Conservation (phyloP, 495 filamentous ascomycete genomes). For the Amniculicola lignicola region DNA sequence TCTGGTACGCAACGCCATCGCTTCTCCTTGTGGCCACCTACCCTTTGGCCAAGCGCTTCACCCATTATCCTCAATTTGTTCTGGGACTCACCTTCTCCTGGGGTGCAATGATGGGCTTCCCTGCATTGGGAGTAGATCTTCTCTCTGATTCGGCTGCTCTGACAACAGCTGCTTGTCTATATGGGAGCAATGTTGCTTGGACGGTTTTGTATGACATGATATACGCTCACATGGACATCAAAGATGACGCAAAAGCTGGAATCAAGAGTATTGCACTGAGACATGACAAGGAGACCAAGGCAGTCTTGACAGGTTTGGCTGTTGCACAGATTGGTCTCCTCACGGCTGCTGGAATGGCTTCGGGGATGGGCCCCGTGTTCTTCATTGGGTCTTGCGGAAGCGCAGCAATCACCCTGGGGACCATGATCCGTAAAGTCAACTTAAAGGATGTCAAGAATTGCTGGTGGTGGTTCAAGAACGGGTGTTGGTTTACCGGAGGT, state of each 20-base stretch:
- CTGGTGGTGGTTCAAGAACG: slow-evolving; percentile 95
- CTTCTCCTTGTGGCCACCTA: slow-evolving; percentile 78
- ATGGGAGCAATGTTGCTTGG: slow-evolving; percentile 86
- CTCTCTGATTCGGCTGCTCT: slow-evolving; percentile 62
- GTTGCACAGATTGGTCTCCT: slow-evolving; percentile 74
- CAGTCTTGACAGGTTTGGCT: slow-evolving; percentile 73
- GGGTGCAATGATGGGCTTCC: slow-evolving; percentile 96
- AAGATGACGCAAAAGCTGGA: slow-evolving; percentile 85
- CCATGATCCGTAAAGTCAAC: slow-evolving; percentile 87
- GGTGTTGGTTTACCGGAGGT: slow-evolving; percentile 66
- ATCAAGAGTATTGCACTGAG: slow-evolving; percentile 93
- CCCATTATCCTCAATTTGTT: slow-evolving; percentile 90
- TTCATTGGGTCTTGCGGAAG: slow-evolving; percentile 83
- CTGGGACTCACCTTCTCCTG: slow-evolving; percentile 92
- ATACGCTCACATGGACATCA: slow-evolving; percentile 98
- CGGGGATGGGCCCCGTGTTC: slow-evolving; percentile 79
- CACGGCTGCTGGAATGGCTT: slow-evolving; percentile 67
- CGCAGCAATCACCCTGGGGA: slow-evolving; percentile 66
- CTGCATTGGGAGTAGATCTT: slow-evolving; percentile 82
- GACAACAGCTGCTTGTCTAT: slow-evolving; percentile 68
- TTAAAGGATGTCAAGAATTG: slow-evolving; percentile 81
- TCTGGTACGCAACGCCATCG: slow-evolving; percentile 85
- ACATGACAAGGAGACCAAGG: slow-evolving; percentile 85
- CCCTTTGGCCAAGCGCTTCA: slow-evolving; percentile 89
- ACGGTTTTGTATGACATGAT: slow-evolving; percentile 98